phyloP scores from a whole-genome alignment of 2,329 filamentous ascomycete genomes.

The Phymatotrichopsis omnivora region DNA sequence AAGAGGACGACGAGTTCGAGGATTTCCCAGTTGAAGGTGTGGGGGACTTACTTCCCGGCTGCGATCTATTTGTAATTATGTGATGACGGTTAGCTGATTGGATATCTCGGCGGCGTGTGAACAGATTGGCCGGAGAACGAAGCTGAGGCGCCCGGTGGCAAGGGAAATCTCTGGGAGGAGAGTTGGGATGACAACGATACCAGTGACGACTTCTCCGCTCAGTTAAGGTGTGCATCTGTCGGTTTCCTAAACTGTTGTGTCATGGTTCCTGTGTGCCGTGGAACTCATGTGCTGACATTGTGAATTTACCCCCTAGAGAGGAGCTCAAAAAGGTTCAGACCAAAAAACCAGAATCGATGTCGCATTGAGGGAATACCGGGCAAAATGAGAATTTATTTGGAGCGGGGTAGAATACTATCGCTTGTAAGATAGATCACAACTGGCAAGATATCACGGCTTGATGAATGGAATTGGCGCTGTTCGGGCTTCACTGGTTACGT shows the following conservation, averaged over 20 bases:
- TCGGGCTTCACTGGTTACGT: too few relatives aligned
- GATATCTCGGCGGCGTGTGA: neutral
- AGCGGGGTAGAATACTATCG: too few relatives aligned
- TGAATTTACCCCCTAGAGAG: constrained; percentile 19
- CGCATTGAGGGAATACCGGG: constrained; percentile 1
- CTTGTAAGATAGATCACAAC: too few relatives aligned
- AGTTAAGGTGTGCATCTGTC: constrained; percentile 58
- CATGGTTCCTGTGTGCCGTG: neutral
- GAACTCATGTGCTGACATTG: constrained; percentile 5
- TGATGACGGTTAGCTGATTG: neutral
- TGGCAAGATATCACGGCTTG: constrained; percentile 15
- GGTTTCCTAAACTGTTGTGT: neutral
- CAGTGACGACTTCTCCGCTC: constrained; percentile 88
- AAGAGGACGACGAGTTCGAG: constrained; percentile 98
- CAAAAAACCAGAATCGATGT: constrained; percentile 11
- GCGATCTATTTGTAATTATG: neutral
- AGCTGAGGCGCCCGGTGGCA: constrained; percentile 65
- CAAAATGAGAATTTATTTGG: too few relatives aligned
- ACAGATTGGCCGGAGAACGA: constrained; percentile 90
- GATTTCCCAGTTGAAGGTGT: constrained; percentile 96
- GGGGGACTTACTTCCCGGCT: constrained; percentile 2
- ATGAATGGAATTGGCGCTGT: constrained; percentile 4
- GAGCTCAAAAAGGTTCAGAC: constrained; percentile 24
- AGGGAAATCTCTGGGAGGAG: constrained; percentile 92
- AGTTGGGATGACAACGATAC: constrained; percentile 99